Percentiles rank a stretch among this genome's conserved stretches.
These are phyloP conservation scores for Candida sanyaensis DNA, from an alignment of 1,139 yeast genomes.

Conservation along the genomic window DNA sequence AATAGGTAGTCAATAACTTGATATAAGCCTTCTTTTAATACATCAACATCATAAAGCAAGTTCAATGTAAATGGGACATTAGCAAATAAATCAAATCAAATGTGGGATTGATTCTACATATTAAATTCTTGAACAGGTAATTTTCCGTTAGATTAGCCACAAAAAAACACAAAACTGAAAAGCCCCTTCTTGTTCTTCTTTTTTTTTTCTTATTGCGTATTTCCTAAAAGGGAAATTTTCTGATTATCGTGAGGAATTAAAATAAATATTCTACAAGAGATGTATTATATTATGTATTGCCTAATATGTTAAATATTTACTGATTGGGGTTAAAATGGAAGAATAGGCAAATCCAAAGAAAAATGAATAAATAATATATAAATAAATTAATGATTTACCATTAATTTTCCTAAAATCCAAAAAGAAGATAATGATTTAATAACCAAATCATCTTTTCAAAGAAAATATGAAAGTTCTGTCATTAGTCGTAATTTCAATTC, in stretches of 20 bases:
- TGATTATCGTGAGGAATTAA: neutral
- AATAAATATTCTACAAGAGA: too few species aligned
- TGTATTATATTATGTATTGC: too few species aligned
- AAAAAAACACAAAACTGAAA: too few species aligned
- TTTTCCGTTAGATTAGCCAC: too few species aligned
- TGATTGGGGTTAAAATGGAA: neutral
- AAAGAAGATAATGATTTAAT: neutral
- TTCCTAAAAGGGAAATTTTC: constrained; percentile 1
- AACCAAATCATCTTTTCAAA: neutral
- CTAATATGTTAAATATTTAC: neutral
- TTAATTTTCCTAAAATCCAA: neutral
- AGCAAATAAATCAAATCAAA: too few species aligned
- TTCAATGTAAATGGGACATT: too few species aligned
- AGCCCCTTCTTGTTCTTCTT: too few species aligned
- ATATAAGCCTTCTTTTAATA: too few species aligned
- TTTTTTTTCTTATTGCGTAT: neutral
- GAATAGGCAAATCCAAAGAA: neutral
- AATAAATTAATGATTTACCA: neutral
- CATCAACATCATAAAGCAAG: too few species aligned
- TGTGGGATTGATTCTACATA: too few species aligned
- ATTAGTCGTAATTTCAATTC: neutral
- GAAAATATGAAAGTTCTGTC: neutral
- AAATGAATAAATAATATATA: neutral
- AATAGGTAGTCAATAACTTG: too few species aligned
- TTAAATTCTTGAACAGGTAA: too few species aligned